Percentiles rank a stretch among this genome's conserved stretches.
Conservation (phyloP, 2,329 filamentous ascomycete species). For the Phoma sp. region DNA sequence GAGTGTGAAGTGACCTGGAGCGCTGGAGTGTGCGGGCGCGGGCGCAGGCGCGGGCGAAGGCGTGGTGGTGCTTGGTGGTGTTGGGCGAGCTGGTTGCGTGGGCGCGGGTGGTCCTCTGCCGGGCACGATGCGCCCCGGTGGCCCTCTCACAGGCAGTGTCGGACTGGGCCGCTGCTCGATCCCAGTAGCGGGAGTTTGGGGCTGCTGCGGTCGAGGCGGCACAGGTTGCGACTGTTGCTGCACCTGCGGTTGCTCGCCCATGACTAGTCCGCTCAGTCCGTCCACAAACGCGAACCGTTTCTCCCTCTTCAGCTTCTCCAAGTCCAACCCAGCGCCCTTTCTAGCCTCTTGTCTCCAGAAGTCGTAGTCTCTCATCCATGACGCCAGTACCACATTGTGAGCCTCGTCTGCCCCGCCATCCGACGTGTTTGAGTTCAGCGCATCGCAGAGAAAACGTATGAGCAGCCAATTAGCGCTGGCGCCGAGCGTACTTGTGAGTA, state of each 20-base stretch:
- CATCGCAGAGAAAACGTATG: slow-evolving; percentile 57
- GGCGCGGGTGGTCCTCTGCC: slow-evolving; percentile 20
- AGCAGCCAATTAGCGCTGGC: slow-evolving; percentile 62
- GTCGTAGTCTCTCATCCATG: slow-evolving; percentile 76
- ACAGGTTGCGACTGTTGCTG: not conserved
- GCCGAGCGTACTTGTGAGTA: slow-evolving; percentile 69
- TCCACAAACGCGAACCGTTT: slow-evolving; percentile 76
- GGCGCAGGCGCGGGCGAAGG: not conserved
- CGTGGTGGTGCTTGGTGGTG: not conserved
- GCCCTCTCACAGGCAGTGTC: slow-evolving; percentile 24
- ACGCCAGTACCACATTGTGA: slow-evolving; percentile 71
- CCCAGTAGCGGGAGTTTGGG: not conserved
- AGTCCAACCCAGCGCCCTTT: slow-evolving; percentile 74
- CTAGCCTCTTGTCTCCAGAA: slow-evolving; percentile 79
- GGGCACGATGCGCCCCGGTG: slow-evolving; percentile 26
- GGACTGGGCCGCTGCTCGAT: slow-evolving; percentile 6
- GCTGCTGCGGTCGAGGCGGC: not conserved
- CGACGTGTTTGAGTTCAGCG: slow-evolving; percentile 42
- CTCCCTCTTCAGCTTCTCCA: slow-evolving; percentile 64
- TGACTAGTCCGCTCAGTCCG: slow-evolving; percentile 68
- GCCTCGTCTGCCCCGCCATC: slow-evolving; percentile 37
- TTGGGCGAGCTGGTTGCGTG: slow-evolving; percentile 5
- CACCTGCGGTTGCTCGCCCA: slow-evolving; percentile 12
- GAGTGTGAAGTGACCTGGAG: slow-evolving; percentile 29
- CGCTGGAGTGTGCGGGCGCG: not conserved